Base-by-base conservation (phyloP, 2,329 filamentous ascomycete species). In the Colletotrichum lini region DNA sequence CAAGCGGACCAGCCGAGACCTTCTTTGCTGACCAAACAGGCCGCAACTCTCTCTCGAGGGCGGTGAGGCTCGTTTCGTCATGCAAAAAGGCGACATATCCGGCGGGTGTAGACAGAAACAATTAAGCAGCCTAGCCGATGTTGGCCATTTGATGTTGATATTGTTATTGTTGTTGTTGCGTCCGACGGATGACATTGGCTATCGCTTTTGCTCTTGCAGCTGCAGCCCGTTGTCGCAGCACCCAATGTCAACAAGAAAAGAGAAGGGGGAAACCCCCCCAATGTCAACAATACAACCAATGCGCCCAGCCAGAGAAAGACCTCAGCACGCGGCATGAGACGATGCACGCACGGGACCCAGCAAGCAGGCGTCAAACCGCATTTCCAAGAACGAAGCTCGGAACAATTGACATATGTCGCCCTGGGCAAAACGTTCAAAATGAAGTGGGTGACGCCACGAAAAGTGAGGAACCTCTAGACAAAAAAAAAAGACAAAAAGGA, bases 211-310 rank as follows among this genome's bases (percentile, higher is more conserved):
- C 47, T 53, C 52, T 38, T 59, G 40, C 35, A 44, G 44, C 64
- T 38, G 57, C 65, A 68, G 68, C 68, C 59, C 18, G 69, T 71
- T 64, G 69, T 71, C 44, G 42, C 44, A 58, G 47, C 47, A 30
- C 40, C 38, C 38, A 68, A 71, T 59, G 65, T 71, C 65, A 71
- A 71, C 47, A 71, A 45, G 30, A 35, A 35, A 35, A 35, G 30
- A 35, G 30, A 9, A 9, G 8, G 30, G 30, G 30, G 30, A 8
- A 57, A 18, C 15, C 12, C 9, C 45, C 44, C 52, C 16, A 71
- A 71, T 59, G 69, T 71, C 69, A 71, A 71, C 65, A 71, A 68
- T 53, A 71, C 65, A 71, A 68, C 58, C 57, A 44, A 69, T 47
- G 44, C 58, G n/a, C 58, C 18, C 42, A 40, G 61, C 59, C 35